A percentile compares a stretch with the other conserved stretches of the same genome.
Evolutionary conservation across 1,139 yeast species (phyloP).

Genomic region (Geotrichum klebahnii): DNA sequence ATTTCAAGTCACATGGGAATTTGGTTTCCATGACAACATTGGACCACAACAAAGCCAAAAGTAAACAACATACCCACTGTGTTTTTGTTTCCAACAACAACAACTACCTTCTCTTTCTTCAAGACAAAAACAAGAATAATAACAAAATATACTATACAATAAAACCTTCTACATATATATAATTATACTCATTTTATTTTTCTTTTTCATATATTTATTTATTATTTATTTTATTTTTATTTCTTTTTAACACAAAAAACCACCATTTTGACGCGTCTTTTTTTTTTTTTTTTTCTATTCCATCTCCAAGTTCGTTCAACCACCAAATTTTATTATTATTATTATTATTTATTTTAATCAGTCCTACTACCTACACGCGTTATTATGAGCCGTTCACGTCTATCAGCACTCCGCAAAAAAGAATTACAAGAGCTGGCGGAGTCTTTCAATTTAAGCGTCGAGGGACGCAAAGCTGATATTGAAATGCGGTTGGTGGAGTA

Average conservation of each 20-base stretch:
- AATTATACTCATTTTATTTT: background rate
- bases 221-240: background rate
- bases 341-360: background rate
- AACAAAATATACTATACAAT: too few species aligned
- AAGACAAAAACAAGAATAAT: too few species aligned
- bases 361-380: background rate
- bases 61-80: too few species aligned
- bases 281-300: too few species aligned
- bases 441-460: background rate
- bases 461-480: slow-evolving; percentile 6
- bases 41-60: background rate
- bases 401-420: slow-evolving; percentile 7
- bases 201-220: background rate
- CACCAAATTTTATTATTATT: background rate
- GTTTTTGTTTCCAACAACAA: background rate
- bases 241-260: background rate
- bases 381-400: slow-evolving; percentile 1
- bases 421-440: slow-evolving; percentile 9
- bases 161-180: background rate
- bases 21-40: background rate
- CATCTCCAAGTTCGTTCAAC: too few species aligned
- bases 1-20: background rate
- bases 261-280: background rate
- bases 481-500: slow-evolving; percentile 6
- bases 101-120: too few species aligned